A percentile compares a stretch with the other conserved stretches of the same genome.
These are phyloP conservation scores for Mollisiaceae sp. DNA, from an alignment of 2,329 filamentous ascomycete genomes.

Conservation along the genomic window DNA sequence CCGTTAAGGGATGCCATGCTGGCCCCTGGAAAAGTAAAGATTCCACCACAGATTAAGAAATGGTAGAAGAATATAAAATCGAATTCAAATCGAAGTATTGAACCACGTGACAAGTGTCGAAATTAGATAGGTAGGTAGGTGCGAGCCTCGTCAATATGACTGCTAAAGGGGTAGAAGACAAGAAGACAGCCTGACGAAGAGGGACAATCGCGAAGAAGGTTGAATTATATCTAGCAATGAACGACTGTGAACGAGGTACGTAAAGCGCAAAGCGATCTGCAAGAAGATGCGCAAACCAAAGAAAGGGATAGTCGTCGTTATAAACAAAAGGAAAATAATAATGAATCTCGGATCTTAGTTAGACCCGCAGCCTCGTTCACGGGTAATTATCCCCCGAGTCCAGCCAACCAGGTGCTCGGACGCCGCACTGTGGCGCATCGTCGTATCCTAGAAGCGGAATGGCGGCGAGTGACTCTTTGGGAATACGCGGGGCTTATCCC, in stretches of 20 bases:
- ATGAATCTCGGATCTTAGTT: neutral
- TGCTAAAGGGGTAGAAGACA: neutral
- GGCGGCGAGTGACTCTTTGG: neutral
- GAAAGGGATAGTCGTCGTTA: neutral
- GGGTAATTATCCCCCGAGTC: neutral
- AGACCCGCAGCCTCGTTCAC: neutral
- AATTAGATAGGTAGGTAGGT: no score
- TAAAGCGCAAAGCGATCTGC: neutral
- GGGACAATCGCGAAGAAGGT: neutral
- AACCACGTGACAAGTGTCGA: no score
- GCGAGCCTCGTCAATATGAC: no score
- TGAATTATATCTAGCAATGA: neutral
- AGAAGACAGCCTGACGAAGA: neutral
- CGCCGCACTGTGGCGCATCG: neutral
- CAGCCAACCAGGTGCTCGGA: neutral
- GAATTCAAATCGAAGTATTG: neutral
- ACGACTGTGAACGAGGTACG: neutral
- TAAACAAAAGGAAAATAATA: neutral
- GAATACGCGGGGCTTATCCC: neutral
- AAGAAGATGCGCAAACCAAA: neutral
- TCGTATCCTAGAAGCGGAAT: neutral
- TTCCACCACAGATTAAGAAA: neutral
- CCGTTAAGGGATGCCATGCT: neutral
- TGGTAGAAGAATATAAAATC: neutral
- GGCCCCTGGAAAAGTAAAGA: neutral